Evolutionary conservation across 371 early-diverging fungal species (phyloP).

Genomic region (Zopfochytrium polystomum): DNA sequence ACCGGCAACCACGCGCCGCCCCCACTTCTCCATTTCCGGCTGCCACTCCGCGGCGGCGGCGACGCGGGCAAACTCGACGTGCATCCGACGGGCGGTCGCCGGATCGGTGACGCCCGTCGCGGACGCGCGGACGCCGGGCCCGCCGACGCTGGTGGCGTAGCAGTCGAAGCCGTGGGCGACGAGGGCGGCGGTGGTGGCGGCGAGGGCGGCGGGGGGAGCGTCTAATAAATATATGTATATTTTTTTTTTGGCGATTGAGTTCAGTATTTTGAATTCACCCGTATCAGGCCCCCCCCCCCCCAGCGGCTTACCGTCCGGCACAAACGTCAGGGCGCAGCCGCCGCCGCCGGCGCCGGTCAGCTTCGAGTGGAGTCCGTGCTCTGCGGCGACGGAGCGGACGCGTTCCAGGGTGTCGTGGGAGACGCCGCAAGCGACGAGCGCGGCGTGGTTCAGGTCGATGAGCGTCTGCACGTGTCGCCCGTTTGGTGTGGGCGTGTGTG

Average conservation of each 20-base stretch:
- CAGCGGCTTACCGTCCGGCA: slow-evolving; percentile 62
- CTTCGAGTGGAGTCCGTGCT: slow-evolving; percentile 70
- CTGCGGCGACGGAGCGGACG: slow-evolving; percentile 64
- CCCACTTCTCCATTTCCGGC: no score
- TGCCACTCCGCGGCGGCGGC: no score
- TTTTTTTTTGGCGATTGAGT: background rate
- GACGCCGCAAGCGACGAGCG: slow-evolving; percentile 74
- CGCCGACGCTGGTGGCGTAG: slow-evolving; percentile 72
- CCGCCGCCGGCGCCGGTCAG: slow-evolving; percentile 98
- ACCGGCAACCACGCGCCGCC: no score
- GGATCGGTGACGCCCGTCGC: no score
- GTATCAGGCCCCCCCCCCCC: background rate
- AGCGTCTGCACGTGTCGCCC: slow-evolving; percentile 34
- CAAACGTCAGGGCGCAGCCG: slow-evolving; percentile 84
- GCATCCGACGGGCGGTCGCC: no score
- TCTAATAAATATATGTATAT: slow-evolving; percentile 12
- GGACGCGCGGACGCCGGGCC: slow-evolving; percentile 60
- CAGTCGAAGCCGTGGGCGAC: slow-evolving; percentile 62
- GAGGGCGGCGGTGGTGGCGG: slow-evolving; percentile 46
- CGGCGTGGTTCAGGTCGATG: slow-evolving; percentile 77
- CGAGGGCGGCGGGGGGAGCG: slow-evolving; percentile 35
- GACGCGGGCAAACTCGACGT: no score
- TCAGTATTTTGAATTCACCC: background rate
- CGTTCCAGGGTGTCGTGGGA: slow-evolving; percentile 79
- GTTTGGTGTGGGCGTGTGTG: background rate